Evolutionary conservation across 352 stramenopile species (phyloP), one percentile per base, ranked within the genome.

Genomic region (Globisporangium camurandrum): DNA sequence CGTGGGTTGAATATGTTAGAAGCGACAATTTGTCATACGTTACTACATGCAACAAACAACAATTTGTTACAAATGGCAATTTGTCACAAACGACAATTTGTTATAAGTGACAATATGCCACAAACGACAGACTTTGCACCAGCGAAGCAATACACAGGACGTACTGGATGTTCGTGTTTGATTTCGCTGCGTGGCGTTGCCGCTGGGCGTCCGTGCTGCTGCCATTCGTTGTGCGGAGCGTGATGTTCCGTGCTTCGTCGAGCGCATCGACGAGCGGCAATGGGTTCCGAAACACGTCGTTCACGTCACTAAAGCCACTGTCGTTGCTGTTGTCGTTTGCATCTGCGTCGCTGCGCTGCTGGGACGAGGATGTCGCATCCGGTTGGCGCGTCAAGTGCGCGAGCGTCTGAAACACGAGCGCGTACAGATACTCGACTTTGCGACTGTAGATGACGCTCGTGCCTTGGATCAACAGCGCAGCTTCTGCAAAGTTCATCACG

Each of bases 361-460:
- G 14, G n/a, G n/a, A n/a, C n/a, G n/a, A 9, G n/a, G 27, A 12
- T 14, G 26, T 10, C n/a, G 67, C 51, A 45, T 82, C 60, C 24
- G 86, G 64, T 33, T 86, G 74, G 43, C 72, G 74, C 27, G 69
- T 76, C 33, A 89, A 57, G 44, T 96, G 84, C 40, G 92, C 70
- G 19, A 97, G 64, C 34, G 87, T 88, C 51, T 96, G 84, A 63
- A 94, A 96, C 45, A 97, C 89, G 1, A 97, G 69, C 31, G 81
- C 75, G 64, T 98, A 91, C 3, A 98, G 66, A 56, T 97, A 97
- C 66, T 98, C 90, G 33, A 98, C 91, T 62, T 98, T 98, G 57
- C 90, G 84, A 53, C 85, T 94, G 75, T 98, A 98, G 44, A 97
- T 91, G 73, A 95, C 69, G 17, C 75, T 88, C 42, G 90, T 96